Conservation (phyloP, 179 eudicot genomes). For the Silene noctiflora region DNA sequence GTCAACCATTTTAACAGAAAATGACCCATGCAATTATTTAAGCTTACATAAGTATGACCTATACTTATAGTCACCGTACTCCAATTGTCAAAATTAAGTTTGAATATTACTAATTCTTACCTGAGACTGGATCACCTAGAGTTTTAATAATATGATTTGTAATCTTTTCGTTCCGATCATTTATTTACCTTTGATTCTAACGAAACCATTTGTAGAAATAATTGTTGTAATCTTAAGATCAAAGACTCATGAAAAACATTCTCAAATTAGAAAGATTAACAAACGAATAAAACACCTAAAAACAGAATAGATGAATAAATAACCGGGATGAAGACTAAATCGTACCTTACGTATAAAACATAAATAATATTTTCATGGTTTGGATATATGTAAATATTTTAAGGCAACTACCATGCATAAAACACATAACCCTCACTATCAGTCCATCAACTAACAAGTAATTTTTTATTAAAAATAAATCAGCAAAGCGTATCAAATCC, state of each 20-base stretch:
- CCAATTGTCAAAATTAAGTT: neutral
- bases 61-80: neutral
- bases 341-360: too few species aligned
- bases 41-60: conserved; percentile 4
- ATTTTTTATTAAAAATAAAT: neutral
- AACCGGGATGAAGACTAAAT: too few species aligned
- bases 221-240: too few species aligned
- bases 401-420: neutral
- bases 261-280: too few species aligned
- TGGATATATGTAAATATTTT: neutral
- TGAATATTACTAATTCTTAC: neutral
- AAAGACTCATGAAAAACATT: too few species aligned
- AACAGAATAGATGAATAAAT: too few species aligned
- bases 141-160: neutral
- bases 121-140: neutral
- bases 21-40: neutral
- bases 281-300: too few species aligned
- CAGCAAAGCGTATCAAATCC: conserved; percentile 9
- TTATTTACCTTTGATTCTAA: too few species aligned
- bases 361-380: neutral
- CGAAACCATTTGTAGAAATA: too few species aligned
- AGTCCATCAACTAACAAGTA: neutral
- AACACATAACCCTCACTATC: neutral
- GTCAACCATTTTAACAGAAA: neutral
- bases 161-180: too few species aligned